These are phyloP conservation scores for Amyloporia xantha DNA, from an alignment of 768 basidiomycete genomes.

Conservation along the genomic window DNA sequence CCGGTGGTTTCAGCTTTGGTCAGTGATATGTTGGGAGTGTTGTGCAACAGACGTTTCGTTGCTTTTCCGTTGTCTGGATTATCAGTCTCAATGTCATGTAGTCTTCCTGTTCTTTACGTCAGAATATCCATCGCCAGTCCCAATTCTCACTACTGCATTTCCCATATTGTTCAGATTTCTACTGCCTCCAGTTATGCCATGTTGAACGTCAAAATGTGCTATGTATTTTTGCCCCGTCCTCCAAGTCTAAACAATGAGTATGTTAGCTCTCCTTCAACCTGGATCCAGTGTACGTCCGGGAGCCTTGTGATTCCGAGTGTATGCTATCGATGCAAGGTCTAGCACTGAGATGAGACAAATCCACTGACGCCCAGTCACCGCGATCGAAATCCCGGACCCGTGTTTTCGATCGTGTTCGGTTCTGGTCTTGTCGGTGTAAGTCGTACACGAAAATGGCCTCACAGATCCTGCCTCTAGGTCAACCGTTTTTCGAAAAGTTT, in stretches of 20 bases:
- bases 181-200: background rate
- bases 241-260: too few species aligned
- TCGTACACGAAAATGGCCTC: slow-evolving; percentile 58
- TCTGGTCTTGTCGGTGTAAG: too few species aligned
- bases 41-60: background rate
- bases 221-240: background rate
- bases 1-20: slow-evolving; percentile 95
- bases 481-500: slow-evolving; percentile 6
- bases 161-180: background rate
- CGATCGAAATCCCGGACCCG: too few species aligned
- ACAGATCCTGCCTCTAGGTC: slow-evolving; percentile 90
- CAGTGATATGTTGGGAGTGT: slow-evolving; percentile 32
- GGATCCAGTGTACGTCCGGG: too few species aligned
- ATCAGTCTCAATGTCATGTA: slow-evolving; percentile 13
- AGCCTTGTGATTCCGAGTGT: too few species aligned
- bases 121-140: background rate
- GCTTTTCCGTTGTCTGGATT: background rate
- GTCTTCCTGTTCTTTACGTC: slow-evolving; percentile 5
- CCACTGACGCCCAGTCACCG: background rate
- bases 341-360: too few species aligned
- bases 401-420: background rate
- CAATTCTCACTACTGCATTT: background rate
- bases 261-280: too few species aligned
- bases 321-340: too few species aligned
- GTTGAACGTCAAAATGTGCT: background rate